These are phyloP conservation scores for Penicillium fuscoglaucum DNA, from an alignment of 2,329 filamentous ascomycete species.

Conservation along the genomic window DNA sequence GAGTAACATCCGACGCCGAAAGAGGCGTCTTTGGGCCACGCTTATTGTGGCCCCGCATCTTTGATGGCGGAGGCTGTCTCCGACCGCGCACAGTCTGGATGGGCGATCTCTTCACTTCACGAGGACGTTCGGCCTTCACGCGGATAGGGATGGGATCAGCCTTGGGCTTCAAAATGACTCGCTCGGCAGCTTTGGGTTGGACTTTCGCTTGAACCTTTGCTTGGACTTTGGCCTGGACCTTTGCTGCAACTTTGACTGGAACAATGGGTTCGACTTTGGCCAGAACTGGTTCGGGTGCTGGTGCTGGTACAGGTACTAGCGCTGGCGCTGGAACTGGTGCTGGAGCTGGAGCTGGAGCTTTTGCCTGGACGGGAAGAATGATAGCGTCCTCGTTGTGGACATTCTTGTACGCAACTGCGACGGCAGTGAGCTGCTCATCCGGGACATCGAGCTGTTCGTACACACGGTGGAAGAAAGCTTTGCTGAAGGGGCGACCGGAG, in stretches of 20 bases:
- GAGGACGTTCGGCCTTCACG: slow-evolving; percentile 1
- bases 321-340: background rate
- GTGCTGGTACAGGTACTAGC: background rate
- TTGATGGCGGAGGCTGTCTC: slow-evolving; percentile 24
- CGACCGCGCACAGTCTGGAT: slow-evolving; percentile 27
- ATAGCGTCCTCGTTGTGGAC: slow-evolving; percentile 43
- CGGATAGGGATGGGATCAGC: slow-evolving; percentile 5
- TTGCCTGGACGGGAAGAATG: slow-evolving; percentile 31
- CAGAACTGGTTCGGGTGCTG: background rate
- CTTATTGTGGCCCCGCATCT: slow-evolving; percentile 12
- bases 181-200: background rate
- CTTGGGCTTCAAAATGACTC: background rate
- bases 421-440: slow-evolving; percentile 38
- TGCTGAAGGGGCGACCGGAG: slow-evolving; percentile 45
- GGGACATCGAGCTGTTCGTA: slow-evolving; percentile 45
- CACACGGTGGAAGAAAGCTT: slow-evolving; percentile 45
- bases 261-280: background rate
- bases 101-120: slow-evolving; percentile 16
- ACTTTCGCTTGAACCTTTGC: background rate
- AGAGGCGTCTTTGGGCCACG: slow-evolving; percentile 43
- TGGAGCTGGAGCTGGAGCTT: background rate
- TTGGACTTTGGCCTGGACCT: background rate
- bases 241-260: background rate
- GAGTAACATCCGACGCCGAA: slow-evolving; percentile 46
- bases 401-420: slow-evolving; percentile 38